These are phyloP conservation scores for Haplosporangium sp. DNA, from an alignment of 371 early-diverging fungal species.

Conservation along the genomic window DNA sequence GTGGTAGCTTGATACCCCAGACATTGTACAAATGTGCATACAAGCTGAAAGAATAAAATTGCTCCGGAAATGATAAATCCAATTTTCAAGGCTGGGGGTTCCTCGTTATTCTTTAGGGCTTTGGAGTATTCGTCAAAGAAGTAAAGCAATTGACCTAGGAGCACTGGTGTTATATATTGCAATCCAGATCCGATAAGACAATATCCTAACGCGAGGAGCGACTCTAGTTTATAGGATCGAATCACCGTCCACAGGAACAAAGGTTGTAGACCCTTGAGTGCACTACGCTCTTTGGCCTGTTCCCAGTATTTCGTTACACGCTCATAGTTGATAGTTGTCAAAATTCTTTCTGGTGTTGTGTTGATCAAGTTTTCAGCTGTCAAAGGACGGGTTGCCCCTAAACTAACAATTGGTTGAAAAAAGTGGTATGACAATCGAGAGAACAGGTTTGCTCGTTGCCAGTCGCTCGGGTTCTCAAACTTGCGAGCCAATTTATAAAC, in stretches of 20 bases:
- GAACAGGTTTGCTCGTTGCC: conserved; percentile 30
- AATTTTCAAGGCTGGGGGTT: too few species aligned
- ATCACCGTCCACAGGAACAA: conserved; percentile 29
- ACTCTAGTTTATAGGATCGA: conserved; percentile 7
- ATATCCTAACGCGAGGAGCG: not conserved
- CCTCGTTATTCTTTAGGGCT: too few species aligned
- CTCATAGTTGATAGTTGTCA: conserved; percentile 19
- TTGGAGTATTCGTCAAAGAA: too few species aligned
- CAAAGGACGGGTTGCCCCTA: conserved; percentile 27
- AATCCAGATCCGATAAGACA: not conserved
- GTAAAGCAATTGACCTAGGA: too few species aligned
- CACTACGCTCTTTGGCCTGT: not conserved
- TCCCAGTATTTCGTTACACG: conserved; percentile 15
- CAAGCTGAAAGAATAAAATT: too few species aligned
- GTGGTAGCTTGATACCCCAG: too few species aligned
- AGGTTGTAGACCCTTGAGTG: conserved; percentile 11
- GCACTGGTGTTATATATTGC: too few species aligned
- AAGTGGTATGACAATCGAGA: conserved; percentile 26
- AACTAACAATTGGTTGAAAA: conserved; percentile 13
- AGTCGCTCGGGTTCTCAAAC: conserved; percentile 24
- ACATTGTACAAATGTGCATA: too few species aligned
- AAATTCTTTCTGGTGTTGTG: conserved; percentile 11
- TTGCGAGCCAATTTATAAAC: conserved; percentile 20
- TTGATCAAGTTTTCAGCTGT: conserved; percentile 19
- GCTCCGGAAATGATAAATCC: too few species aligned